Conservation (phyloP, 2,329 filamentous ascomycete genomes). For the Dactylellina drechsleri region DNA sequence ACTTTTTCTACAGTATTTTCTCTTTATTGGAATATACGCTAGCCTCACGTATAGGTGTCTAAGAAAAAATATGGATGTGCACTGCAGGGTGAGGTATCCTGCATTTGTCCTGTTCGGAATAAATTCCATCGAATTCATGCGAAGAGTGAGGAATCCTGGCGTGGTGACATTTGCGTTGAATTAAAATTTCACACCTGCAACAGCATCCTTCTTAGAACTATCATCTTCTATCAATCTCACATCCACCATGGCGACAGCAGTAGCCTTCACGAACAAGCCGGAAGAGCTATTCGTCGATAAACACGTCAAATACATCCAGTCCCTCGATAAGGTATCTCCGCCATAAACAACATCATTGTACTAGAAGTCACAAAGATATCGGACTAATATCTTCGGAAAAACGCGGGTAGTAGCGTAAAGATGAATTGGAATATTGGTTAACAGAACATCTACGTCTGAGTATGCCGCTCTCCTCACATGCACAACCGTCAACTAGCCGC, state of each 20-base stretch:
- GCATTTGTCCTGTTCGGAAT: neutral
- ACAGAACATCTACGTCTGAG: constrained; percentile 93
- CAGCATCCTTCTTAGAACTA: neutral
- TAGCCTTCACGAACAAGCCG: constrained; percentile 44
- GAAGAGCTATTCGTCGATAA: constrained; percentile 64
- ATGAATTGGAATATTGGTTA: constrained; percentile 97
- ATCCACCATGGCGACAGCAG: constrained; percentile 8
- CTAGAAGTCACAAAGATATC: constrained; percentile 57
- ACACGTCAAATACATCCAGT: constrained; percentile 93
- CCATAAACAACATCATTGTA: constrained; percentile 61
- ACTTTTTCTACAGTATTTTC: neutral
- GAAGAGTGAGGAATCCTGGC: constrained; percentile 9
- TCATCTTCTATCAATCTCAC: neutral
- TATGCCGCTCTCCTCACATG: constrained; percentile 4
- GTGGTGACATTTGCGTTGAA: constrained; percentile 50
- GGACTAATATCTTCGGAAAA: constrained; percentile 24
- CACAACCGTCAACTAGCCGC: no score
- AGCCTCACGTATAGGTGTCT: neutral
- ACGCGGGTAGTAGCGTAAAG: constrained; percentile 67
- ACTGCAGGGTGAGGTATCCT: neutral
- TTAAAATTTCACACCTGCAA: constrained; percentile 26
- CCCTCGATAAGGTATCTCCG: constrained; percentile 79
- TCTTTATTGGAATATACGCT: neutral
- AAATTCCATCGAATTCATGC: neutral
- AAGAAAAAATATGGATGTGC: no score